Evolutionary conservation across 2,329 filamentous ascomycete genomes (phyloP), one percentile per base, ranked within the genome.

Genomic region (Diaporthe citrichinensis): DNA sequence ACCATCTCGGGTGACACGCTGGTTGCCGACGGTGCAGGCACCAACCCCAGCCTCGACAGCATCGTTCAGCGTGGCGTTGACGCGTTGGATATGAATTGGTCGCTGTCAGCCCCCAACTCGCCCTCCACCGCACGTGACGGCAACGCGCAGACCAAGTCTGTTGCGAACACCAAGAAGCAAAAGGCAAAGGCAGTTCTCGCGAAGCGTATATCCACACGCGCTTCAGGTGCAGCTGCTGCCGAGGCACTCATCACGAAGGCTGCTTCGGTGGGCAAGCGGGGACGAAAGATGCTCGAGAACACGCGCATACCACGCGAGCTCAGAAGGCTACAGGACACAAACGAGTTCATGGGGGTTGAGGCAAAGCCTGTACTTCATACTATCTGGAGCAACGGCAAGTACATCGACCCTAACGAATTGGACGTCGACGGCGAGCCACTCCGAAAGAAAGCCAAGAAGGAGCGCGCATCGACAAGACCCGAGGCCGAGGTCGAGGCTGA

Each of bases 371-470:
- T 93, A 5, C 58, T 89, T 10, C 86, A 90, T 78, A 92, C 90
- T 2, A 87, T 91, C 36, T 93, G 91, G 91, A 90, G 89, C 79
- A 93, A 92, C 78, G 91, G 91, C 74, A 93, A 93, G 81, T 89
- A 88, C 74, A 84, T 93, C 55, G 85, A 88, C 53, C 86, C 86
- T 5, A 78, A 80, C 1, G 83, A 83, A 3, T 80, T 82, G 34
- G 80, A 83, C 15, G 77, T 80, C 81, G 74, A 86, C 0, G 82
- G 84, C 51, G 84, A 86, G 57, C 84, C 84, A 8, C 80, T 82
- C 14, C 82, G 79, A 68, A 87, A 85, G 78, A 84, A 84, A 78
- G 76, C 73, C 41, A 81, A 79, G 57, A 77, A 78, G 68, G 78
- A 79, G 31, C 77, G 81, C 20, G 83, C 74, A n/a, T 65, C 62